These are phyloP conservation scores for Monosporascus sp. DNA, from an alignment of 2,329 filamentous ascomycete genomes.

Conservation along the genomic window DNA sequence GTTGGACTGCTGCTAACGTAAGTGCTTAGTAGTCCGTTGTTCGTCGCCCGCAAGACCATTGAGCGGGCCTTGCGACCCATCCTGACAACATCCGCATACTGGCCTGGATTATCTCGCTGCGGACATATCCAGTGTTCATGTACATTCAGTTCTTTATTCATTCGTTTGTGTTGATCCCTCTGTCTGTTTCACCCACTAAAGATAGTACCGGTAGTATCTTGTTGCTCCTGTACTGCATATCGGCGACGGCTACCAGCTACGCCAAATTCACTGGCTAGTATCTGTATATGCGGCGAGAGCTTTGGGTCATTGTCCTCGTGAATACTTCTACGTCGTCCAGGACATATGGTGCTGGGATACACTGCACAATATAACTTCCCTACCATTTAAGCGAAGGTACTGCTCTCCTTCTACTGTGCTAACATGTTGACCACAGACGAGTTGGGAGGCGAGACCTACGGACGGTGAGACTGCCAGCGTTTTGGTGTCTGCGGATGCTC, in stretches of 20 bases:
- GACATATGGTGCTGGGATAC: slow-evolving; percentile 5
- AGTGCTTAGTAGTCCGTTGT: neutral
- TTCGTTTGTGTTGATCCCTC: neutral
- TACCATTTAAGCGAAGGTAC: no score
- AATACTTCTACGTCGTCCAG: slow-evolving; percentile 6
- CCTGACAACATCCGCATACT: slow-evolving; percentile 1
- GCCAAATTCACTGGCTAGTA: slow-evolving; percentile 42
- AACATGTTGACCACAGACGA: no score
- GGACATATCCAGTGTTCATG: neutral
- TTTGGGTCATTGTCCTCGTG: slow-evolving; percentile 1
- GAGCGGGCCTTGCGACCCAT: slow-evolving; percentile 3
- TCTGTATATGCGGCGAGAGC: slow-evolving; percentile 12
- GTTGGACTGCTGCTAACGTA: neutral
- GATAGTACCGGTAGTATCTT: slow-evolving; percentile 30
- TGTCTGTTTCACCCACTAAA: neutral
- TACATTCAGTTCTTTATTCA: slow-evolving; percentile 7
- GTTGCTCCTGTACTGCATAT: slow-evolving; percentile 42
- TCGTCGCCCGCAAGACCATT: slow-evolving; percentile 3
- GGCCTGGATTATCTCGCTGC: neutral
- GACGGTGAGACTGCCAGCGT: no score
- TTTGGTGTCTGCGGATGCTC: no score
- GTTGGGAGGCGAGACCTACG: no score
- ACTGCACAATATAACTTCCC: slow-evolving; percentile 39
- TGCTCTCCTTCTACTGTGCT: no score
- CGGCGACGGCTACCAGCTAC: slow-evolving; percentile 33